phyloP scores from a whole-genome alignment of 1,284 basidiomycete genomes.

The Irpex rosettiformis region DNA sequence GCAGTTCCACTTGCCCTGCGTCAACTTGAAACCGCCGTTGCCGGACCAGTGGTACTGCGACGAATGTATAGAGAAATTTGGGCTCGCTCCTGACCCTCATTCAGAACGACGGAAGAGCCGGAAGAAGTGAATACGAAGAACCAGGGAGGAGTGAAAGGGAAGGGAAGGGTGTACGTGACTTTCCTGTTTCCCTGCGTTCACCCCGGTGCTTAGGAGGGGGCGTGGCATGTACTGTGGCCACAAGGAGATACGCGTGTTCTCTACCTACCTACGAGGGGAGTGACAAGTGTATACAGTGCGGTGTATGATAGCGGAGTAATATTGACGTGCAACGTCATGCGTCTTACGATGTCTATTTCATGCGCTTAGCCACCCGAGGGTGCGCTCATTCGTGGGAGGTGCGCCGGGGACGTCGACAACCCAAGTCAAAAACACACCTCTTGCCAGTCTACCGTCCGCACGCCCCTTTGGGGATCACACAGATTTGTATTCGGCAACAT shows the following conservation, averaged over 20 bases:
- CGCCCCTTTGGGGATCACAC: too few relatives aligned
- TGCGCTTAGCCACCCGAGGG: background rate
- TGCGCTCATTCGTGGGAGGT: background rate
- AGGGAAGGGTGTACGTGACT: background rate
- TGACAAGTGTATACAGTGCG: too few relatives aligned
- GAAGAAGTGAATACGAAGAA: slow-evolving; percentile 23
- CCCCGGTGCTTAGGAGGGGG: background rate
- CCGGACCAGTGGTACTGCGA: slow-evolving; percentile 61
- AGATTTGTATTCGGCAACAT: too few relatives aligned
- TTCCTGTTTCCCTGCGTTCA: background rate
- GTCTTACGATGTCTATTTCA: background rate
- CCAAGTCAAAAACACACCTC: too few relatives aligned
- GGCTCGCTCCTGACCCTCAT: slow-evolving; percentile 18
- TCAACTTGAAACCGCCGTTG: slow-evolving; percentile 55
- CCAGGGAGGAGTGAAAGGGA: background rate
- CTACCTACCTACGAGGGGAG: background rate
- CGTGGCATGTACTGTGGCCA: background rate
- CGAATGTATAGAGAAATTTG: slow-evolving; percentile 36
- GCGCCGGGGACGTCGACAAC: too few relatives aligned
- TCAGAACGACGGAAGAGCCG: slow-evolving; percentile 26
- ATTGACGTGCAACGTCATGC: background rate
- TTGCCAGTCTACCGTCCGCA: too few relatives aligned
- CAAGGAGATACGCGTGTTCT: background rate
- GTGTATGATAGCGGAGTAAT: background rate
- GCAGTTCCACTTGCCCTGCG: slow-evolving; percentile 62